These are phyloP conservation scores for Jackrogersella multiformis DNA, from an alignment of 495 filamentous ascomycete species.

Conservation along the genomic window DNA sequence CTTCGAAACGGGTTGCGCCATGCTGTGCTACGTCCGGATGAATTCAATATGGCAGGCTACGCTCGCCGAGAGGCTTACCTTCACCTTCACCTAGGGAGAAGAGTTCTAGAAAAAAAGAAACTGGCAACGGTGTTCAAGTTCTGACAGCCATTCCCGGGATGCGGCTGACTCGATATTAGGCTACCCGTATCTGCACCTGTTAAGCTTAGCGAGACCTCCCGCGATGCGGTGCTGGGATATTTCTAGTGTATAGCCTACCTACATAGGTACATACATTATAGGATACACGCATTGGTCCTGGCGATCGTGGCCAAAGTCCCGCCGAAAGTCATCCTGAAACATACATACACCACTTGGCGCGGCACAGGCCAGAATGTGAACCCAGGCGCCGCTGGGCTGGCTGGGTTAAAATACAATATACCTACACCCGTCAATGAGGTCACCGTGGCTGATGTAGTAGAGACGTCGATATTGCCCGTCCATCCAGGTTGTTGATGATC, in stretches of 20 bases:
- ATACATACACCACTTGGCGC: conserved; percentile 43
- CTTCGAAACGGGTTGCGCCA: conserved; percentile 15
- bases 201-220: conserved; percentile 33
- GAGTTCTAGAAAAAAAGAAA: conserved; percentile 37
- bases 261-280: background rate
- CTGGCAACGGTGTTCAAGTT: conserved; percentile 24
- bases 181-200: conserved; percentile 34
- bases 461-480: conserved; percentile 35
- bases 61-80: conserved; percentile 21
- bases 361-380: conserved; percentile 25
- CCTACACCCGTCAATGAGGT: conserved; percentile 19
- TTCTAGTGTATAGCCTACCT: background rate
- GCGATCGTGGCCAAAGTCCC: conserved; percentile 37
- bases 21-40: conserved; percentile 34
- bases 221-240: conserved; percentile 35
- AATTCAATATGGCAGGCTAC: conserved; percentile 20
- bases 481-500: conserved; percentile 40
- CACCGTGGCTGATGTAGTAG: conserved; percentile 21
- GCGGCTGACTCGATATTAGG: conserved; percentile 44
- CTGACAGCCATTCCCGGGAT: conserved; percentile 31
- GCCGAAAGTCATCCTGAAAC: conserved; percentile 41
- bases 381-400: conserved; percentile 12
- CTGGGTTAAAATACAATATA: conserved; percentile 25
- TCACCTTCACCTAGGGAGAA: conserved; percentile 22
- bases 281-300: conserved; percentile 45